phyloP scores from a whole-genome alignment of 169 alveolate genomes.

The Eimeria maxima region DNA sequence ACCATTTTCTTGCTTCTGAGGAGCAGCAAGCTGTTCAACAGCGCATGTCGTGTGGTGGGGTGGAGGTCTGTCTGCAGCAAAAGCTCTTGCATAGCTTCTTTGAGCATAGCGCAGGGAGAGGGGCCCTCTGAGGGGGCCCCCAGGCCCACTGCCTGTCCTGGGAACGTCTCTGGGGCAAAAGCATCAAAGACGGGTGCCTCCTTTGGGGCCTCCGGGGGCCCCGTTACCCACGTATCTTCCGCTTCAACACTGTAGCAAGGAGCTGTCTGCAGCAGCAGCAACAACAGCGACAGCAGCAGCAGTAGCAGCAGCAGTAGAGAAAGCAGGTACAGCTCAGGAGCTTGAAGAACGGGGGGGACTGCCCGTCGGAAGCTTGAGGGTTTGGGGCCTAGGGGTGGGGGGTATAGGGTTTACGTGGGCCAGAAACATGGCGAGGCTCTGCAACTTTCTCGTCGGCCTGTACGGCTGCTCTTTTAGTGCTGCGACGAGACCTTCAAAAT shows the following conservation, averaged over 20 bases:
- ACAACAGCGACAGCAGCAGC: no score
- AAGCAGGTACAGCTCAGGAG: not conserved
- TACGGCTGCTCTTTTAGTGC: slow-evolving; percentile 85
- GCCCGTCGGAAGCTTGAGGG: not conserved
- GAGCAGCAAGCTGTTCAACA: slow-evolving; percentile 45
- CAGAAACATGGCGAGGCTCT: slow-evolving; percentile 85
- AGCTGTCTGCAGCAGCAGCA: slow-evolving; percentile 42
- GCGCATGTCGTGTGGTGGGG: slow-evolving; percentile 67
- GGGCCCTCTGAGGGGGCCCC: slow-evolving; percentile 45
- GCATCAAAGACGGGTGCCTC: not conserved
- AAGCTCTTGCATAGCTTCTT: not conserved
- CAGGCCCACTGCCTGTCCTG: not conserved
- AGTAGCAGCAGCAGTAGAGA: no score
- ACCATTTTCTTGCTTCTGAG: slow-evolving; percentile 71
- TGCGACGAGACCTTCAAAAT: slow-evolving; percentile 80
- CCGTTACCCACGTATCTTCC: not conserved
- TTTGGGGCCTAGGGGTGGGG: not conserved
- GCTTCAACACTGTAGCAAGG: slow-evolving; percentile 61
- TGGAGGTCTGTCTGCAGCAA: slow-evolving; percentile 23
- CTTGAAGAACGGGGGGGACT: no score
- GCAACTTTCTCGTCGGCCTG: slow-evolving; percentile 81
- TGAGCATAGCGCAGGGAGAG: slow-evolving; percentile 10
- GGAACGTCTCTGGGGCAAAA: not conserved
- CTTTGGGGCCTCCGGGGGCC: not conserved
- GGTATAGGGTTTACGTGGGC: slow-evolving; percentile 82